Conservation (phyloP, 129 eudicot genomes). For the Saussurea involucrata region DNA sequence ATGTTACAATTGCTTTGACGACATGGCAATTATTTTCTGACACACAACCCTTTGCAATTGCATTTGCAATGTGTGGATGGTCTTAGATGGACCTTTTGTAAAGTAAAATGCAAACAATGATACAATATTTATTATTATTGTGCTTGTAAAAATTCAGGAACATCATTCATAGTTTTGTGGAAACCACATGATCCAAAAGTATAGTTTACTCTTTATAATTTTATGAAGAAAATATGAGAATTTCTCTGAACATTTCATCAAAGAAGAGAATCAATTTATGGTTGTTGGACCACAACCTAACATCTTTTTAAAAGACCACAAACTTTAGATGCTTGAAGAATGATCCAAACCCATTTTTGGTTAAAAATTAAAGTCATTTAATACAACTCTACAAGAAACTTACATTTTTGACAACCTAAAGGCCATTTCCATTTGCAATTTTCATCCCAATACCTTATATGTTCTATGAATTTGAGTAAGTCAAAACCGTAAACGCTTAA, state of each 20-base stretch:
- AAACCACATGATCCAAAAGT: not conserved
- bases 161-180: not conserved
- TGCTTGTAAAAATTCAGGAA: not conserved
- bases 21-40: too few relatives aligned
- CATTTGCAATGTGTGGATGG: too few relatives aligned
- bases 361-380: not conserved
- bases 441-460: not conserved
- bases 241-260: not conserved
- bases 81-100: too few relatives aligned
- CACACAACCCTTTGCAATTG: too few relatives aligned
- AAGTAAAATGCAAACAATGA: too few relatives aligned
- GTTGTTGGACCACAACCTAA: not conserved
- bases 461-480: not conserved
- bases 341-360: not conserved
- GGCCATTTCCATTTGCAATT: not conserved
- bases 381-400: not conserved
- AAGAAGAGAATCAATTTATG: not conserved
- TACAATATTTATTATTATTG: too few relatives aligned
- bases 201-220: too few relatives aligned
- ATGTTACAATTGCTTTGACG: too few relatives aligned
- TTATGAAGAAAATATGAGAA: not conserved
- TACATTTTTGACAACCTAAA: not conserved
- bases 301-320: not conserved
- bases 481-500: not conserved
- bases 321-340: constrained; percentile 3